Evolutionary conservation across 805 yeast genomes (phyloP), one percentile per base, ranked within the genome.

Genomic region (Lachancea kluyveri): DNA sequence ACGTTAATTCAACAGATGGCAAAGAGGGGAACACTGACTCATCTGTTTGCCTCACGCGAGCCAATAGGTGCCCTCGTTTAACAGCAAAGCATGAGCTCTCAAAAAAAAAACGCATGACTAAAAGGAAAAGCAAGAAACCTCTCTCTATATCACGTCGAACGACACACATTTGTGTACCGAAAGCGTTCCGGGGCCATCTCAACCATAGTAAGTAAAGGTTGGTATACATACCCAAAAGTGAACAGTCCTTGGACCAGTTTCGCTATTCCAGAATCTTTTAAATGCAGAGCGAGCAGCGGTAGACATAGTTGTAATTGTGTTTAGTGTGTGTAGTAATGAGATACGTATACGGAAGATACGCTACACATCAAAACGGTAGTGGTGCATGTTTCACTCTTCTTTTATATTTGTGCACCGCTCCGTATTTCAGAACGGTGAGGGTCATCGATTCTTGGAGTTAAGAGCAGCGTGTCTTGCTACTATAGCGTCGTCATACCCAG

Each of bases 161-260:
- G 33, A 12, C 10, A 9, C 9, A n/a, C 24, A 13, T 13, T 6
- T 6, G 7, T 8, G 13, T n/a, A 8, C 6, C 11, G 11, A 8
- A 22, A 22, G 24, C 9, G 21, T 10, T 10, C 10, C 21, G 10
- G 9, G 8, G 21, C 21, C 8, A 19, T 19, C 21, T 10, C 21
- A n/a, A n/a, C n/a, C n/a, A n/a, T n/a, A n/a, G 21, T 19, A 10
- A 8, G 10, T 8, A 19, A 19, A 19, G 10, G 10, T 8, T 19
- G 9, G 10, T 10, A 8, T 15, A 64, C 74, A 24, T 60, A 74
- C 94, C 98, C 98, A 90, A 63, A 90, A 90, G 57, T 90, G 98
- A 35, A 92, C 88, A n/a, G 98, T 90, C 56, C 65, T 78, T 24
- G 98, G 98, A 19, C 98, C 98, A 12, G 98, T 85, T 56, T 82